Evolutionary conservation across 2,329 filamentous ascomycete genomes (phyloP), one percentile per base, ranked within the genome.

Genomic region (Colletotrichum cuscutae): DNA sequence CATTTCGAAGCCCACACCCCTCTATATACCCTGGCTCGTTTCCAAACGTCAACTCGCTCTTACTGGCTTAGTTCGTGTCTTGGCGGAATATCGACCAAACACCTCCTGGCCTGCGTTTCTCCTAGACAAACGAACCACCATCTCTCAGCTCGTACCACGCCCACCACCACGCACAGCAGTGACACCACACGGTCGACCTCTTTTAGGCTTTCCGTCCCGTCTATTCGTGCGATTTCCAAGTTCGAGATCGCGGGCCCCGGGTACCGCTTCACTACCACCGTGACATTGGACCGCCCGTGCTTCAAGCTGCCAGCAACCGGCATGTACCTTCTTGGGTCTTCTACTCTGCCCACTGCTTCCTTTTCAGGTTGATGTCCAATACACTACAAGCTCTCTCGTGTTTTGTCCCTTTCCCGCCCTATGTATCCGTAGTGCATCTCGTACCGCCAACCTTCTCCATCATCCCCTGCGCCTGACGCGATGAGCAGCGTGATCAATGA

Each of bases 91-190:
- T 63, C 52, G 58, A 46, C 19, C 37, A 68, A 59, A 63, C 28
- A 35, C 26, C 68, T 67, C 63, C 68, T 71, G 56, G 62, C n/a
- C 64, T 62, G 42, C 64, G 64, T 71, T 71, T 71, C 68, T 35
- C 52, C 64, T 71, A 54, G 30, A 64, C 65, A 35, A 69, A 64
- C 52, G 53, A 63, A 53, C 64, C 68, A 68, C 64, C 57, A 49
- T 35, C n/a, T 49, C 42, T 49, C 42, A 49, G 42, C 42, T 49
- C 42, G 19, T 49, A n/a, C 42, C 42, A 49, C 42, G 19, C 42
- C 42, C 37, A 42, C 37, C 37, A 42, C 37, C 37, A 42, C 13
- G 32, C 37, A 42, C 35, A 42, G 13, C 13, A 35, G 32, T 35
- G 32, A 35, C 35, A 42, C 15, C 42, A n/a, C 42, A 49, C n/a